Conservation (phyloP, 768 basidiomycete species). For the Agrocybe pediades region DNA sequence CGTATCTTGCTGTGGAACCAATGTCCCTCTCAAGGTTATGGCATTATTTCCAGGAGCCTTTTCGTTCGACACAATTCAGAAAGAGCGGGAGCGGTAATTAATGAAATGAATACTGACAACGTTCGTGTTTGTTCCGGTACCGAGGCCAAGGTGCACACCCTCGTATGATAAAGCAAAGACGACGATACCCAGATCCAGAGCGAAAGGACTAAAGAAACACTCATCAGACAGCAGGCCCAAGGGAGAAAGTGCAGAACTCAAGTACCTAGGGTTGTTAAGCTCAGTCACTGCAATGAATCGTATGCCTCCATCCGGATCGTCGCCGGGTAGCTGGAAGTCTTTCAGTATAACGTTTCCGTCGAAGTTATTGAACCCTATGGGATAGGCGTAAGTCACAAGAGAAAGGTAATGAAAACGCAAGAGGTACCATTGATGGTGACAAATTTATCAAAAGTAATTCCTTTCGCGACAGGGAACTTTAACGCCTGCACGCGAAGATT, state of each 20-base stretch:
- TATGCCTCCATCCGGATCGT: slow-evolving; percentile 68
- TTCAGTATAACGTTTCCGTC: slow-evolving; percentile 52
- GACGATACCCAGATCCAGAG: slow-evolving; percentile 68
- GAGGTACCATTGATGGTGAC: slow-evolving; percentile 54
- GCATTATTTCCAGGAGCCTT: slow-evolving; percentile 58
- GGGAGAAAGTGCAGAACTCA: not conserved
- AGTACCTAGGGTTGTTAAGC: slow-evolving; percentile 60
- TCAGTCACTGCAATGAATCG: slow-evolving; percentile 59
- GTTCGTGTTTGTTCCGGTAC: slow-evolving; percentile 49
- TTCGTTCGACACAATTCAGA: too few relatives aligned
- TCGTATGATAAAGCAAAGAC: slow-evolving; percentile 63
- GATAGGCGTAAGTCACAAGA: not conserved
- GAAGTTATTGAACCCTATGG: slow-evolving; percentile 62
- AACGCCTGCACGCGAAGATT: slow-evolving; percentile 63
- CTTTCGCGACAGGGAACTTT: slow-evolving; percentile 68
- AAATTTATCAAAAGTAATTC: slow-evolving; percentile 63
- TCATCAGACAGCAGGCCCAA: not conserved
- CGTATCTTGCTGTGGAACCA: slow-evolving; percentile 52
- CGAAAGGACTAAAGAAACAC: slow-evolving; percentile 57
- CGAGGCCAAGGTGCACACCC: slow-evolving; percentile 55
- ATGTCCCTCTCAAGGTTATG: slow-evolving; percentile 57
- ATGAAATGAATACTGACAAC: slow-evolving; percentile 40
- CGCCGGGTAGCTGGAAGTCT: slow-evolving; percentile 66
- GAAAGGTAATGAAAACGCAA: not conserved
- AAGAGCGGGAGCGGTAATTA: not conserved